These are phyloP conservation scores for Eucalyptus curtisii DNA, from an alignment of 345 rosid species.

Conservation along the genomic window DNA sequence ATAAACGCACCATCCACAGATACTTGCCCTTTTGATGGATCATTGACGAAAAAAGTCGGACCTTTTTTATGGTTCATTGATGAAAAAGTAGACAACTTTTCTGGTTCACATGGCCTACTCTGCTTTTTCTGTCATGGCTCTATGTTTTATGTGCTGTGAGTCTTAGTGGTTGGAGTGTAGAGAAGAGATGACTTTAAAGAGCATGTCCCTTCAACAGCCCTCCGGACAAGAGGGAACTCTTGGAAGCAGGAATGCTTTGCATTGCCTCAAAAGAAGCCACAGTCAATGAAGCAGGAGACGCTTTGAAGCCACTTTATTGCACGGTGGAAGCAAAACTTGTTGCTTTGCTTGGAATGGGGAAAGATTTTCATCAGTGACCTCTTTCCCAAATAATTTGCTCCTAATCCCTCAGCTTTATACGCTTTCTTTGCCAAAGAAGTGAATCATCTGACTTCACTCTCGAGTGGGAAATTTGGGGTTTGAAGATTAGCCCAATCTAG, in stretches of 20 bases:
- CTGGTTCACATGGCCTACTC: slow-evolving; percentile 26
- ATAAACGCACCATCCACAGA: neutral
- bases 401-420: neutral
- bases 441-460: neutral
- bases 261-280: neutral
- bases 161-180: neutral
- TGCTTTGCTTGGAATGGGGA: neutral
- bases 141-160: neutral
- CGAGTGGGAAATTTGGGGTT: neutral
- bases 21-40: neutral
- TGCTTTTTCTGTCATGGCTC: slow-evolving; percentile 1
- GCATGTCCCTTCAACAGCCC: neutral
- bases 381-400: neutral
- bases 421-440: neutral
- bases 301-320: neutral
- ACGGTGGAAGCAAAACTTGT: neutral
- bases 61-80: slow-evolving; percentile 4
- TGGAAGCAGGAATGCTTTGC: neutral
- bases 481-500: neutral
- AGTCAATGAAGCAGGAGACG: neutral
- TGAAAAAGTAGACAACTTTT: slow-evolving; percentile 22
- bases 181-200: neutral
- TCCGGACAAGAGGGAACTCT: neutral
- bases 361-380: neutral
- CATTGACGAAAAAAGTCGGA: neutral